Conservation (phyloP, 2,329 filamentous ascomycete species). For the Tetracladium maxilliforme region DNA sequence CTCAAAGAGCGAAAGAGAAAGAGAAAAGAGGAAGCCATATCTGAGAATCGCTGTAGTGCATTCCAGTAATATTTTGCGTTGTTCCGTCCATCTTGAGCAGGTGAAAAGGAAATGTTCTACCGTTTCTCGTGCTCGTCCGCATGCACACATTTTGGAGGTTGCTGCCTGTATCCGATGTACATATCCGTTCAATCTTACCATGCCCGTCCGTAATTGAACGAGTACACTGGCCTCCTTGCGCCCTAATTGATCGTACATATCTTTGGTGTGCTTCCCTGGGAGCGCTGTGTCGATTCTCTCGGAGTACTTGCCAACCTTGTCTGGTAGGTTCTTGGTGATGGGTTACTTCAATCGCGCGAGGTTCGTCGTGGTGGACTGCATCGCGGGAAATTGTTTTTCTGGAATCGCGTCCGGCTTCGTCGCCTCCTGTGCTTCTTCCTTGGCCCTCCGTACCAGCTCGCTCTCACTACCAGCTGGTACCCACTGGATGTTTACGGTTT, state of each 20-base stretch:
- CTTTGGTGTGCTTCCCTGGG: slow-evolving; percentile 13
- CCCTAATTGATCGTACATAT: slow-evolving; percentile 8
- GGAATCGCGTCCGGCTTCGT: slow-evolving; percentile 2
- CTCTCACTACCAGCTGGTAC: too few relatives aligned
- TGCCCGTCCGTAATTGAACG: slow-evolving; percentile 13
- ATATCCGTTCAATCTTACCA: slow-evolving; percentile 15
- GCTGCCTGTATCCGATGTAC: slow-evolving; percentile 5
- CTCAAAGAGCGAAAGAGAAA: too few relatives aligned
- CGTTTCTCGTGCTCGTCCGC: slow-evolving; percentile 4
- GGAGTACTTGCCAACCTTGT: slow-evolving; percentile 10
- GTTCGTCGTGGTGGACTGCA: slow-evolving; percentile 11
- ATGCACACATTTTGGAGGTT: slow-evolving; percentile 7
- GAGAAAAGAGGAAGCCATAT: too few relatives aligned
- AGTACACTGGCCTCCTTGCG: slow-evolving; percentile 13
- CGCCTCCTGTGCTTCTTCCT: slow-evolving; percentile 1
- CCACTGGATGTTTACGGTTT: too few relatives aligned
- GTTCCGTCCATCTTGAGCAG: too few relatives aligned
- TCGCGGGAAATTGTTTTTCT: too few relatives aligned
- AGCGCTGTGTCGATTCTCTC: slow-evolving; percentile 13
- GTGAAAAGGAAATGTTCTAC: too few relatives aligned
- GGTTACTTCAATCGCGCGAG: slow-evolving; percentile 9
- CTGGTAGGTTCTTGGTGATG: slow-evolving; percentile 6
- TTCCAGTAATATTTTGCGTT: too few relatives aligned
- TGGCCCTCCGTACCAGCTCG: too few relatives aligned
- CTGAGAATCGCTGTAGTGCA: too few relatives aligned